These are phyloP conservation scores for Fusarium guadeloupense DNA, from an alignment of 2,329 filamentous ascomycete genomes.

Conservation along the genomic window DNA sequence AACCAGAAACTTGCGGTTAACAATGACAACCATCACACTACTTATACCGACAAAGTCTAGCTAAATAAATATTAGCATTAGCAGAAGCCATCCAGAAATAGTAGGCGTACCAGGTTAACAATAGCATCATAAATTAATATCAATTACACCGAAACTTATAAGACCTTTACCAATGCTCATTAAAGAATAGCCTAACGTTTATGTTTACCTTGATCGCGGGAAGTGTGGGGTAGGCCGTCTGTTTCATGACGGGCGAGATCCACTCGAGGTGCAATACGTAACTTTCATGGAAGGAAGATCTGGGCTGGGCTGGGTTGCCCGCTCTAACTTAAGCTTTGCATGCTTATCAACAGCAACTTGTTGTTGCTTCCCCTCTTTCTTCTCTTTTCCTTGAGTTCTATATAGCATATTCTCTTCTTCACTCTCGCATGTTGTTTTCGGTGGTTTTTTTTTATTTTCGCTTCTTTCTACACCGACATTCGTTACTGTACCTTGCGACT, in stretches of 20 bases:
- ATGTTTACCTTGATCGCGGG: no score
- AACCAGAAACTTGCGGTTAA: no score
- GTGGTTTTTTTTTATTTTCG: conserved; percentile 4
- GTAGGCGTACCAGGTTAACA: no score
- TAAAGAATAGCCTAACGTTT: neutral
- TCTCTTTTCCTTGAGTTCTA: neutral
- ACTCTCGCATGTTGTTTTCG: neutral
- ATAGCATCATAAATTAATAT: no score
- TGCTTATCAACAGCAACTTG: conserved; percentile 23
- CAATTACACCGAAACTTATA: no score
- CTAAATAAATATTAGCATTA: no score
- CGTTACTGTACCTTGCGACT: conserved; percentile 11
- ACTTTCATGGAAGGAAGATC: neutral
- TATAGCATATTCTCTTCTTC: neutral
- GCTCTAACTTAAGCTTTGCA: conserved; percentile 30
- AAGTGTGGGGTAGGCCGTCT: conserved; percentile 23
- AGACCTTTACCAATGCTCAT: no score
- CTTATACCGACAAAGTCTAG: no score
- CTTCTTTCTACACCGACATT: neutral
- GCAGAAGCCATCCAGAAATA: no score
- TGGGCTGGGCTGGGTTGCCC: conserved; percentile 8
- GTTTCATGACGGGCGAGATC: conserved; percentile 28
- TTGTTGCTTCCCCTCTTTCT: conserved; percentile 11
- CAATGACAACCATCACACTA: no score
- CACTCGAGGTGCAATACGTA: neutral